Base-by-base conservation (phyloP, 2,329 filamentous ascomycete genomes). In the Aspergillus aculeatinus region DNA sequence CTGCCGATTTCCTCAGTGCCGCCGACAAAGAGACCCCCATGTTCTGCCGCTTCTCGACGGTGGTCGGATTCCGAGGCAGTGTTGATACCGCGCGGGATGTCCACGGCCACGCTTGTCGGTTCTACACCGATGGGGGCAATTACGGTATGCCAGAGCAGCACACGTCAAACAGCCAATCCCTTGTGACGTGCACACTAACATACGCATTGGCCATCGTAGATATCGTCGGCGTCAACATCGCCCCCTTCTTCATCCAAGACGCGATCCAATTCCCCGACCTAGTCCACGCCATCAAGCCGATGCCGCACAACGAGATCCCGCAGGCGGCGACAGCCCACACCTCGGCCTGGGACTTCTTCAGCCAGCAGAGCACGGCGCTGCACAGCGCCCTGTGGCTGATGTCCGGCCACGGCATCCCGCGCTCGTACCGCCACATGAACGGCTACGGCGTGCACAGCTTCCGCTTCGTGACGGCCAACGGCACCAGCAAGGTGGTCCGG, bases 101-200 rank as follows among this genome's bases (percentile, higher is more conserved):
- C 0, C 88, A 89, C 63, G 89, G 89, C 1, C 91, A 90, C 67
- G 88, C 89, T 4, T 83, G 81, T 55, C 81, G 82, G 58, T 87
- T 89, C 66, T 91, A 90, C 67, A 91, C 89, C 0, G 86, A 90
- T 33, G 87, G 90, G 65, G 89, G 89, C 29, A 91, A 91, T 71
- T 87, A 76, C 21, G 76, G 75, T 75, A 69, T 48, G 68, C 9
- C 33, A 12, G 33, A 35, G 14, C 33, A 5, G 10, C 3, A 12
- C 33, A 35, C 14, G 23, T 23, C n/a, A n/a, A n/a, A n/a, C n/a
- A n/a, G n/a, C n/a, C n/a, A n/a, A n/a, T n/a, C n/a, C n/a, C n/a
- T n/a, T n/a, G n/a, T n/a, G n/a, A n/a, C n/a, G n/a, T n/a, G n/a
- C n/a, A n/a, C n/a, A n/a, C n/a, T n/a, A n/a, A n/a, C n/a, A n/a